A percentile compares a stretch with the other conserved stretches of the same genome.
Conservation (phyloP, 1,284 basidiomycete species). For the Tremellales sp. region DNA sequence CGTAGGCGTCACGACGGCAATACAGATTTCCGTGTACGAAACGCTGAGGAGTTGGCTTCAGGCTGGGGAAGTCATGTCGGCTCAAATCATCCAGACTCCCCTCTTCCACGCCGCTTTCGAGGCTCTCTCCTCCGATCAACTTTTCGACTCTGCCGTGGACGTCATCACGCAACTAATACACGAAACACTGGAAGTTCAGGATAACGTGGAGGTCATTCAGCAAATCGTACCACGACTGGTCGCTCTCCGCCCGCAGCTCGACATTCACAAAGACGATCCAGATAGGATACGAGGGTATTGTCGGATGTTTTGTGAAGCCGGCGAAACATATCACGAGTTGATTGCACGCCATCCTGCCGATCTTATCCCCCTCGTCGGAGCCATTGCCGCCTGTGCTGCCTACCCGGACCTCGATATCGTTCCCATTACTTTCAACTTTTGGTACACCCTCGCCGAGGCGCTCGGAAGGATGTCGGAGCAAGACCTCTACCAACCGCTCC, state of each 20-base stretch:
- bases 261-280: conserved; percentile 62
- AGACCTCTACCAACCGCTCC: conserved; percentile 52
- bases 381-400: conserved; percentile 88
- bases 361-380: conserved; percentile 90
- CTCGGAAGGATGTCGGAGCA: conserved; percentile 54
- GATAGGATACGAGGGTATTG: conserved; percentile 89
- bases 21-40: conserved; percentile 83
- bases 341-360: conserved; percentile 83
- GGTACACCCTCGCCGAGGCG: conserved; percentile 85
- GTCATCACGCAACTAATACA: conserved; percentile 92
- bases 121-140: conserved; percentile 72
- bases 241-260: conserved; percentile 62
- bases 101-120: conserved; percentile 82
- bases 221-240: conserved; percentile 79
- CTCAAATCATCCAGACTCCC: conserved; percentile 67
- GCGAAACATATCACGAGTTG: conserved; percentile 90
- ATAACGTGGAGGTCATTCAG: conserved; percentile 86
- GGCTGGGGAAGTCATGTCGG: conserved; percentile 74
- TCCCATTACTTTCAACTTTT: conserved; percentile 97
- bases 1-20: conserved; percentile 71
- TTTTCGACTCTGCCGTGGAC: conserved; percentile 91
- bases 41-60: conserved; percentile 84
- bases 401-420: conserved; percentile 95
- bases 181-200: conserved; percentile 96
- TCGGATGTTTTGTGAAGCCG: conserved; percentile 90